These are phyloP conservation scores for Herpetomonas samuelpessoai DNA, from an alignment of 208 protist species.

Conservation along the genomic window DNA sequence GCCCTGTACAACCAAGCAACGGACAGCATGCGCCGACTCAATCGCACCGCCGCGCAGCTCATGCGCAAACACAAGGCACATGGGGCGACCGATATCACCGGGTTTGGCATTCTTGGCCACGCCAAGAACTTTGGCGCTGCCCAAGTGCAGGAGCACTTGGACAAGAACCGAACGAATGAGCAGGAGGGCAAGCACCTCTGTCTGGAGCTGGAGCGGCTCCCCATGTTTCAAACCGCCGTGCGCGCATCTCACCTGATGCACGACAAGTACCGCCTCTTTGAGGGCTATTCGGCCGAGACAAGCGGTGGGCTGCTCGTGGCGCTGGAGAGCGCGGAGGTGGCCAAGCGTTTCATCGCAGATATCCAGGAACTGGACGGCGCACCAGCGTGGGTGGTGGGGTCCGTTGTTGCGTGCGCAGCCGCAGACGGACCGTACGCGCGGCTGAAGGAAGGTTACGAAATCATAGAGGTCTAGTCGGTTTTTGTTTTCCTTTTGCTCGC, in stretches of 20 bases:
- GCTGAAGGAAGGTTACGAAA: conserved; percentile 48
- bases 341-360: conserved; percentile 66
- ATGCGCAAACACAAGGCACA: conserved; percentile 89
- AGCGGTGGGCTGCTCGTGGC: conserved; percentile 94
- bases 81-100: conserved; percentile 96
- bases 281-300: conserved; percentile 93
- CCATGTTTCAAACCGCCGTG: conserved; percentile 84
- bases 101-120: conserved; percentile 97
- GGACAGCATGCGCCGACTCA: conserved; percentile 90
- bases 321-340: conserved; percentile 44
- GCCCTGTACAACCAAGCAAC: conserved; percentile 73
- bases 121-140: conserved; percentile 89
- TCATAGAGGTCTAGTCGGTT: conserved; percentile 78
- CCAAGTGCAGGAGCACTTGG: conserved; percentile 34
- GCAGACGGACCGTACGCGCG: conserved; percentile 35
- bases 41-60: conserved; percentile 77
- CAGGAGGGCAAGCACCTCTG: conserved; percentile 20
- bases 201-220: conserved; percentile 84
- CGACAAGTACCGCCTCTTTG: conserved; percentile 87
- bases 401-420: conserved; percentile 27
- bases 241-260: conserved; percentile 70
- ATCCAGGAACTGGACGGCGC: conserved; percentile 70
- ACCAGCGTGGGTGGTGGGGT: conserved; percentile 88
- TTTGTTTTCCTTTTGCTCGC: too few relatives aligned
- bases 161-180: conserved; percentile 14